Evolutionary conservation across 106 monocot genomes (phyloP), one percentile per base, ranked within the genome.

Genomic region (Phalaenopsis aphrodite): DNA sequence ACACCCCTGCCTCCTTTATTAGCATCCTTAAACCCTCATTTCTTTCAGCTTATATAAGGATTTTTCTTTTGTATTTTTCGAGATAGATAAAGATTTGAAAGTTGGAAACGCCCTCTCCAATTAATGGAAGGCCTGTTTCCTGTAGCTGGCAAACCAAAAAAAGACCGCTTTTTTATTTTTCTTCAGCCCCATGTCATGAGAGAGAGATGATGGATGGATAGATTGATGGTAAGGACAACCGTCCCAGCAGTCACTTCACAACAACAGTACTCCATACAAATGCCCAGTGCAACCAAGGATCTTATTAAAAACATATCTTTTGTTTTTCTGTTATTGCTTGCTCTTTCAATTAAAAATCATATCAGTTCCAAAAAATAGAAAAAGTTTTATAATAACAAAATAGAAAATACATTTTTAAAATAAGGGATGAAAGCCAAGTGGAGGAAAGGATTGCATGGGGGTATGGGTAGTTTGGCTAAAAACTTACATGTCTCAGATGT

Each of bases 221-320:
- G 82, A 86, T 81, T 81, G 79, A 47, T 79, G 86, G 78, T 71
- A 36, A 89, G 87, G 85, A 87, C 83, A 68, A 83, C 81, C 87
- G 87, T 85, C 81, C 45, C 84, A 88, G 37, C 82, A 86, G 90
- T 86, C 88, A 84, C 88, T 88, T 88, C 85, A 77, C 72, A 74
- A 82, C 82, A 86, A 88, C 84, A 84, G 43, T 76, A 30, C 78
- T 67, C 80, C 75, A 80, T 75, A 78, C 56, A 77, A 64, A 9
- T 65, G 77, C 79, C 39, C 81, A 73, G 45, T 81, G 74, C 75
- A 47, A 73, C 55, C 78, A 18, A 78, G 75, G 79, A 79, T 76
- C 74, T 74, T 85, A 58, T 78, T 55, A 68, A 65, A 80, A 37
- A 39, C 39, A 82, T 71, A 84, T 81, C 71, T 81, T 74, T 21